Conservation (phyloP, 2,329 filamentous ascomycete genomes). For the Colletotrichum camelliae region DNA sequence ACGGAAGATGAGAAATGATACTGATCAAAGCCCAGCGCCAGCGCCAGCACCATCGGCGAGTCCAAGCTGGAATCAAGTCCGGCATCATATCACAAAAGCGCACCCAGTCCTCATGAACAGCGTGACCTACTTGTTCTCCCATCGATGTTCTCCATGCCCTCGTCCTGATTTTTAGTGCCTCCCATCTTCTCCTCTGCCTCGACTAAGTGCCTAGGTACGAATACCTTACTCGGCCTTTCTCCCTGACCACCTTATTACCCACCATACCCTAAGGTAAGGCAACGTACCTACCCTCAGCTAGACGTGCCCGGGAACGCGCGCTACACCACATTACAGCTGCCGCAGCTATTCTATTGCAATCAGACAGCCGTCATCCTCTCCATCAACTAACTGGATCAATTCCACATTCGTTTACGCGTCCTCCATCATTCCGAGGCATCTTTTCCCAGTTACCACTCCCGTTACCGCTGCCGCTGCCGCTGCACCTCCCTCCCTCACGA, state of each 20-base stretch:
- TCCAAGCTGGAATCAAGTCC: neutral
- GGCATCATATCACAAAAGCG: neutral
- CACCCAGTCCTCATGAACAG: neutral
- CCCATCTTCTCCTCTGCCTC: neutral
- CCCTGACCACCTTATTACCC: neutral
- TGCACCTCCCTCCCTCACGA: neutral
- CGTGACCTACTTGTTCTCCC: neutral
- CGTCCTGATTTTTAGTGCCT: neutral
- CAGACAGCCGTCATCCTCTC: neutral
- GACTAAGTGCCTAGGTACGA: neutral
- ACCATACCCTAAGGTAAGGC: no score
- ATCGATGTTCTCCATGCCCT: neutral
- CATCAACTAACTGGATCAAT: neutral
- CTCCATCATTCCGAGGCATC: neutral
- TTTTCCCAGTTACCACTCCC: neutral
- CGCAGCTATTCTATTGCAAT: neutral
- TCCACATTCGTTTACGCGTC: neutral
- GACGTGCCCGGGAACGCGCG: neutral
- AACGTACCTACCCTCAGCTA: neutral
- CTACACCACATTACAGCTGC: neutral
- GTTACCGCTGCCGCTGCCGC: neutral
- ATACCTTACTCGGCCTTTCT: neutral
- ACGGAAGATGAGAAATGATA: neutral
- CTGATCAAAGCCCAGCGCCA: neutral
- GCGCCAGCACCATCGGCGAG: neutral